Conservation (phyloP, 2,329 filamentous ascomycete species). For the Cordyceps militaris region DNA sequence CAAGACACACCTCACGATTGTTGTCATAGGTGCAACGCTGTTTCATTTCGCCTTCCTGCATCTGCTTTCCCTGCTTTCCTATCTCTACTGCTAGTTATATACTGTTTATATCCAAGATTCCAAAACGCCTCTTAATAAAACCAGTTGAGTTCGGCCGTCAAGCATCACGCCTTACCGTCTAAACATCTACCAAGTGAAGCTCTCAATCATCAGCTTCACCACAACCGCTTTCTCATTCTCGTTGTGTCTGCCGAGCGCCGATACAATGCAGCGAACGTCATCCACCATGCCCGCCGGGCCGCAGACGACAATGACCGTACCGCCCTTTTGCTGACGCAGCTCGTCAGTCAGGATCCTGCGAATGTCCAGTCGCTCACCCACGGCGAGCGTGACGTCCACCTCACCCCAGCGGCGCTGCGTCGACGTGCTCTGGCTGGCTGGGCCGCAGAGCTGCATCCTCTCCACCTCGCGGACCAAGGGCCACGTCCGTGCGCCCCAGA, state of each 20-base stretch:
- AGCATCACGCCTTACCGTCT: not conserved
- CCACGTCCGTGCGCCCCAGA: constrained; percentile 22
- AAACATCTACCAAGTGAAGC: constrained; percentile 6
- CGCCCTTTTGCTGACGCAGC: constrained; percentile 16
- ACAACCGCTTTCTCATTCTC: constrained; percentile 6
- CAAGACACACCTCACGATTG: not conserved
- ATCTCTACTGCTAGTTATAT: too few species aligned
- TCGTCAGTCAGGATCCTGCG: constrained; percentile 21
- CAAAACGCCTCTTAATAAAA: not conserved
- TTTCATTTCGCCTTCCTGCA: not conserved
- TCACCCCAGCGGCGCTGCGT: constrained; percentile 19
- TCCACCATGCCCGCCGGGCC: constrained; percentile 25
- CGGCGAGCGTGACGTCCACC: constrained; percentile 22
- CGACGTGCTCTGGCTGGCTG: not conserved
- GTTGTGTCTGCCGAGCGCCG: constrained; percentile 9
- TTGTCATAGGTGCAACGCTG: not conserved
- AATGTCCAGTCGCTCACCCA: constrained; percentile 24
- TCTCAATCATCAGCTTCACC: constrained; percentile 12
- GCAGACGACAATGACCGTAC: constrained; percentile 24
- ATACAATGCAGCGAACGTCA: constrained; percentile 19
- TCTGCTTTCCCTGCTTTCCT: not conserved
- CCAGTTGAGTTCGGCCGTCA: not conserved
- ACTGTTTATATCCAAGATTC: not conserved
- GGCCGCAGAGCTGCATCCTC: constrained; percentile 17
- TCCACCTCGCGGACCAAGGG: constrained; percentile 22